Evolutionary conservation across 2,329 filamentous ascomycete genomes (phyloP).

Genomic region (Nigrospora osmanthi): DNA sequence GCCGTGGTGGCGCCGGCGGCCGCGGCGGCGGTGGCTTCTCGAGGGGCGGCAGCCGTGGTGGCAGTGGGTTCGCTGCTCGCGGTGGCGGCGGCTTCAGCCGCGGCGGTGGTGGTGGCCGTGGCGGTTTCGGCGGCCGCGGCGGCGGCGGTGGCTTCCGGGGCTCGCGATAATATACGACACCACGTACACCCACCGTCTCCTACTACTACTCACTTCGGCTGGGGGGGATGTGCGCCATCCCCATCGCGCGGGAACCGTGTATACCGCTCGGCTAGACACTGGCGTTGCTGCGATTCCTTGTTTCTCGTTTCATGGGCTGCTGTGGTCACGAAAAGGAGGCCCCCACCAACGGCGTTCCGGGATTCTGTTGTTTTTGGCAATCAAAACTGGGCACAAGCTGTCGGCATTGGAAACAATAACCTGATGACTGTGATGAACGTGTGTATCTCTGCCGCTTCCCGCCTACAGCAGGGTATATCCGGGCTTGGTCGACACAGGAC

Average conservation of each 20-base stretch:
- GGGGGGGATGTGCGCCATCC: background rate
- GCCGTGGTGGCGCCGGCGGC: slow-evolving; percentile 49
- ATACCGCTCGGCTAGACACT: slow-evolving; percentile 2
- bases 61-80: slow-evolving; percentile 14
- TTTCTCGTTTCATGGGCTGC: slow-evolving; percentile 4
- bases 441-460: too few relatives aligned
- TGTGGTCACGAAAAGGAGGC: slow-evolving; percentile 5
- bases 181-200: background rate
- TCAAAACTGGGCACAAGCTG: slow-evolving; percentile 1
- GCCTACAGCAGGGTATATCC: too few relatives aligned
- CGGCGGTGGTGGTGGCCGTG: slow-evolving; percentile 40
- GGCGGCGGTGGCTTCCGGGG: slow-evolving; percentile 26
- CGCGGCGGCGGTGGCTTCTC: slow-evolving; percentile 32
- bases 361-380: background rate
- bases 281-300: slow-evolving; percentile 1
- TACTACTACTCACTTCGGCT: background rate
- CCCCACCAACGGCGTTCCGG: slow-evolving; percentile 5
- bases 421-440: too few relatives aligned
- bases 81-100: slow-evolving; percentile 22
- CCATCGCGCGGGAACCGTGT: background rate
- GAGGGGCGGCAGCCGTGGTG: slow-evolving; percentile 22
- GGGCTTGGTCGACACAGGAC: too few relatives aligned
- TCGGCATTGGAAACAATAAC: background rate
- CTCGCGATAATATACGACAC: background rate
- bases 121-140: slow-evolving; percentile 45